Evolutionary conservation across 2,329 filamentous ascomycete genomes (phyloP).

Genomic region (Claviceps maximensis): DNA sequence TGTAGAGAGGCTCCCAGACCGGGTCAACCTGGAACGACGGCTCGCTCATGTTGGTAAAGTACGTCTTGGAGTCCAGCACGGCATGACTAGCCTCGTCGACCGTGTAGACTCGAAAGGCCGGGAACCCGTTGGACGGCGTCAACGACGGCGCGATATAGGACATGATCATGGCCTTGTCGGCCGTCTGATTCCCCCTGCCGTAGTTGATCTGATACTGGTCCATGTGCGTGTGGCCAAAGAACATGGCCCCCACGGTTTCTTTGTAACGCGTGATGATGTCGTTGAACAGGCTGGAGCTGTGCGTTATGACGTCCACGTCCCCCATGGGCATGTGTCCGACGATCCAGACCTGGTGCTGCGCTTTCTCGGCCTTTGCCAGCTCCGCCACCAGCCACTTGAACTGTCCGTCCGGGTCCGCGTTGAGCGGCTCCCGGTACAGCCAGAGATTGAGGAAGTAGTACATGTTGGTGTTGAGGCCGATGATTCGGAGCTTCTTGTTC

Average conservation of each 20-base stretch:
- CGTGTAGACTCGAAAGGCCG: conserved; percentile 43
- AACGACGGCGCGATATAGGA: conserved; percentile 41
- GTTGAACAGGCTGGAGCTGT: conserved; percentile 37
- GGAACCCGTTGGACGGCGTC: conserved; percentile 39
- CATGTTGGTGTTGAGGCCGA: conserved; percentile 44
- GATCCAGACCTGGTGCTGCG: conserved; percentile 38
- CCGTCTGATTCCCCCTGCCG: conserved; percentile 27
- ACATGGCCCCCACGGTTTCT: conserved; percentile 39
- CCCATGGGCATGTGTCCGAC: conserved; percentile 44
- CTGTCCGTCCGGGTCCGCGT: not conserved
- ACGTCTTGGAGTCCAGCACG: not conserved
- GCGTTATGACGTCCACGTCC: conserved; percentile 34
- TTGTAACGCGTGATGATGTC: conserved; percentile 39
- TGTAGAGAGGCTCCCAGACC: not conserved
- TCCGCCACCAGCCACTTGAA: not conserved
- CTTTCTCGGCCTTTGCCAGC: conserved; percentile 36
- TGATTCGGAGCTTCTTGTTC: conserved; percentile 29
- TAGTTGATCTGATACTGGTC: conserved; percentile 45
- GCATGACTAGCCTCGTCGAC: conserved; percentile 42
- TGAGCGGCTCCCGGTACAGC: conserved; percentile 18
- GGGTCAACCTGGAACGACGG: not conserved
- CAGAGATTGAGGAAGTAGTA: conserved; percentile 44
- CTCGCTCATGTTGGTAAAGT: not conserved
- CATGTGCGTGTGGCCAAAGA: conserved; percentile 43
- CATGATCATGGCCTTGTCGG: conserved; percentile 30